Percentiles rank a stretch among this genome's conserved stretches.
Conservation (phyloP, 139 green algal genomes). For the Chlamydomonas incerta region DNA sequence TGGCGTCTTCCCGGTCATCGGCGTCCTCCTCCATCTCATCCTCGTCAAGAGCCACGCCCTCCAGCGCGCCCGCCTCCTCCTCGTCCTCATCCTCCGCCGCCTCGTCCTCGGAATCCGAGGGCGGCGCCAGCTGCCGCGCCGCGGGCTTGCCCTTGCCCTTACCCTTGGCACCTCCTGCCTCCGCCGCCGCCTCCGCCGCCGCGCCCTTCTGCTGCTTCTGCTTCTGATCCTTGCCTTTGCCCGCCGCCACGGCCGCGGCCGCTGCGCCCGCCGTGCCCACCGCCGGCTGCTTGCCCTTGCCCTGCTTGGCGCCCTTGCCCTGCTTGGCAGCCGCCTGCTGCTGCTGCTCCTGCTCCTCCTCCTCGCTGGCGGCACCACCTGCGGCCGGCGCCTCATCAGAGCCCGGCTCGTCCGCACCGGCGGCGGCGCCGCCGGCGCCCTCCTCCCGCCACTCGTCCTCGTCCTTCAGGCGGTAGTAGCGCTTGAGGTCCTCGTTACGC, state of each 20-base stretch:
- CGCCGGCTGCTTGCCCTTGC: background rate
- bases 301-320: background rate
- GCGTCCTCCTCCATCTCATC: constrained; percentile 44
- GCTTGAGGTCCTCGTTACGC: constrained; percentile 67
- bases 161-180: background rate
- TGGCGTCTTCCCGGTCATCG: constrained; percentile 24
- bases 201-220: constrained; percentile 11
- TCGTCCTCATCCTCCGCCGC: constrained; percentile 21
- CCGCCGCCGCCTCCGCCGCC: background rate
- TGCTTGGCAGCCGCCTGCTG: background rate
- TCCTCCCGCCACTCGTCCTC: constrained; percentile 38
- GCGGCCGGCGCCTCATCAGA: background rate
- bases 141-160: background rate
- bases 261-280: background rate
- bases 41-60: background rate
- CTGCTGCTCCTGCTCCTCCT: background rate
- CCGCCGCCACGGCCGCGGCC: background rate
- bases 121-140: background rate
- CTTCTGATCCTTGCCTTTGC: constrained; percentile 27
- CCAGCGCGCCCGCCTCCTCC: background rate
- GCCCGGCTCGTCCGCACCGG: background rate
- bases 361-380: background rate
- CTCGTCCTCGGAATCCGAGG: background rate
- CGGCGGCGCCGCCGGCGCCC: background rate
- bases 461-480: constrained; percentile 83